phyloP scores from a whole-genome alignment of 257 asterid species.

The Nicotiana paniculata region DNA sequence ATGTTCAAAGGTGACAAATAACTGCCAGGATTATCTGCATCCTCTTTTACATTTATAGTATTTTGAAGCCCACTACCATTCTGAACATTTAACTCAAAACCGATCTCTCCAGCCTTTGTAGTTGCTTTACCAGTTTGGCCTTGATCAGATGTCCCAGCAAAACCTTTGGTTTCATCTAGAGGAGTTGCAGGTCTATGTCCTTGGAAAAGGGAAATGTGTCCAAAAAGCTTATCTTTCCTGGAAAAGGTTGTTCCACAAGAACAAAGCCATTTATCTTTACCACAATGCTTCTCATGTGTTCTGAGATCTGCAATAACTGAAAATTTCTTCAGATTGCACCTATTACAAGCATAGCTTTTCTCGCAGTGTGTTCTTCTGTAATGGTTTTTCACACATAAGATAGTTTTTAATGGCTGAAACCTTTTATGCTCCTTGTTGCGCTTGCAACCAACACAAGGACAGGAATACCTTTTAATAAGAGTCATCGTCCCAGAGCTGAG shows the following conservation, averaged over 20 bases:
- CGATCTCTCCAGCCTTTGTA: constrained; percentile 12
- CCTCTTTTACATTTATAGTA: constrained; percentile 35
- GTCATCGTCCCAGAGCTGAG: constrained; percentile 36
- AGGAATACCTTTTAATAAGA: constrained; percentile 74
- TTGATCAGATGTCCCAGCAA: neutral
- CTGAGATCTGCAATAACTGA: constrained; percentile 90
- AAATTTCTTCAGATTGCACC: constrained; percentile 79
- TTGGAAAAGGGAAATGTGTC: constrained; percentile 83
- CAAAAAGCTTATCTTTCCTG: constrained; percentile 90
- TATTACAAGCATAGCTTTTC: constrained; percentile 81
- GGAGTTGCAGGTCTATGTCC: constrained; percentile 96
- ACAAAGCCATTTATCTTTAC: constrained; percentile 88
- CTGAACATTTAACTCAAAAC: constrained; percentile 29
- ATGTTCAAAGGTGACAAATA: constrained; percentile 58
- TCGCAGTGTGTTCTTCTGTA: constrained; percentile 95
- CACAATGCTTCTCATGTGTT: constrained; percentile 95
- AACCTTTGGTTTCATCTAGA: constrained; percentile 35
- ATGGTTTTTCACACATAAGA: constrained; percentile 82
- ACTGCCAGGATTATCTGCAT: constrained; percentile 28
- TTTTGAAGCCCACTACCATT: constrained; percentile 3
- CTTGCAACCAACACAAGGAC: constrained; percentile 86
- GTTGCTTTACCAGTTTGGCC: neutral
- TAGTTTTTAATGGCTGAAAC: constrained; percentile 83
- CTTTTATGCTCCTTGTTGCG: constrained; percentile 83
- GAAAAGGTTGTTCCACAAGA: constrained; percentile 97